A percentile compares a stretch with the other conserved stretches of the same genome.
Conservation (phyloP, 164 flowering plant species). For the Aristolochia californica region DNA sequence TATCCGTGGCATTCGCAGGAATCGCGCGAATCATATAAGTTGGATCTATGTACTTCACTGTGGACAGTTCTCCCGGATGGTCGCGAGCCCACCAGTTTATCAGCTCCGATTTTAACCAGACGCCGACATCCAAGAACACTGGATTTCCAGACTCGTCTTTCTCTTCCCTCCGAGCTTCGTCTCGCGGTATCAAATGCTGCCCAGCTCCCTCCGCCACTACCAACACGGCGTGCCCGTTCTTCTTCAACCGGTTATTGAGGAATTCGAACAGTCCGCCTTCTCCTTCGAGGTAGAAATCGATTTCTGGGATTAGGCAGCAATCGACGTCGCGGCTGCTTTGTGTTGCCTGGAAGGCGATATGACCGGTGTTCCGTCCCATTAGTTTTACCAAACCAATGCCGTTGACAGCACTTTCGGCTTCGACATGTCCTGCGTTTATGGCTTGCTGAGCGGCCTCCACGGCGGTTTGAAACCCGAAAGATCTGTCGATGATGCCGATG, state of each 20-base stretch:
- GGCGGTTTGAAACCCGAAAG: constrained; percentile 85
- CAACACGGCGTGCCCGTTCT: constrained; percentile 65
- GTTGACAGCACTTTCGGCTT: constrained; percentile 78
- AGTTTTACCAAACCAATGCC: constrained; percentile 84
- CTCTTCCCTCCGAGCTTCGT: constrained; percentile 37
- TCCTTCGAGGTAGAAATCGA: constrained; percentile 56
- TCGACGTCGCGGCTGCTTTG: constrained; percentile 82
- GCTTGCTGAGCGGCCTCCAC: constrained; percentile 82
- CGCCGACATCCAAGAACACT: constrained; percentile 72
- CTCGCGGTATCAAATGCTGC: constrained; percentile 64
- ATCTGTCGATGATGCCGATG: constrained; percentile 68
- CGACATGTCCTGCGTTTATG: constrained; percentile 68
- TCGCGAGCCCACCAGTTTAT: constrained; percentile 68
- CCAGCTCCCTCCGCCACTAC: constrained; percentile 89
- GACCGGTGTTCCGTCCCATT: constrained; percentile 89
- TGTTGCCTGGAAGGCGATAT: constrained; percentile 71
- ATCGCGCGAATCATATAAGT: constrained; percentile 86
- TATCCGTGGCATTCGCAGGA: constrained; percentile 77
- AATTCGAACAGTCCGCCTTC: constrained; percentile 65
- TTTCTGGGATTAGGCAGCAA: constrained; percentile 78
- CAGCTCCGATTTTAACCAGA: constrained; percentile 74
- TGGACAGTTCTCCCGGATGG: constrained; percentile 46
- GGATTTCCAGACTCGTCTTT: constrained; percentile 74
- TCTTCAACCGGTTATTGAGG: constrained; percentile 34
- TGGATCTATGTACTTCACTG: constrained; percentile 81